These are phyloP conservation scores for Conringia planisiliqua DNA, from an alignment of 345 rosid species.

Conservation along the genomic window DNA sequence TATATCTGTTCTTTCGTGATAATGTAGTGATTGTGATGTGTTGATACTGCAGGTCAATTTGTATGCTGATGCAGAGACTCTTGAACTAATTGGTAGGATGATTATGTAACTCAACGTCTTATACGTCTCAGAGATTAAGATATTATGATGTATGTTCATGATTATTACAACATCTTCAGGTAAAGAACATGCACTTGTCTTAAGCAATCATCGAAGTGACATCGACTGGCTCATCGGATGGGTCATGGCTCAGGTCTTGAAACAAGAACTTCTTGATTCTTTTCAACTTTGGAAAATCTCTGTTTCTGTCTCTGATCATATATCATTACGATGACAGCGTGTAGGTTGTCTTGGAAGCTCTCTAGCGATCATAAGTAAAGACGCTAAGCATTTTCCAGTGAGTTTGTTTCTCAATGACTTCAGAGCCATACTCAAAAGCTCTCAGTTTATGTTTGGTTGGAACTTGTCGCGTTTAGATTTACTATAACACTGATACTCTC, in stretches of 20 bases:
- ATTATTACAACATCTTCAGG: constrained; percentile 38
- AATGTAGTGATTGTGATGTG: background rate
- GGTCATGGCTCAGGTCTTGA: constrained; percentile 61
- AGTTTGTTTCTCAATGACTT: constrained; percentile 21
- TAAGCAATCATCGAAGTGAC: constrained; percentile 57
- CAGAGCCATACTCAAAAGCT: background rate
- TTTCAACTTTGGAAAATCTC: background rate
- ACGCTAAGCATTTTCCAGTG: constrained; percentile 48
- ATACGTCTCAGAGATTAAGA: background rate
- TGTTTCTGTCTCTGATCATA: constrained; percentile 19
- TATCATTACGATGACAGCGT: constrained; percentile 37
- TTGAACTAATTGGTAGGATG: constrained; percentile 41
- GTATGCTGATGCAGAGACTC: constrained; percentile 49
- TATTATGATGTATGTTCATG: background rate
- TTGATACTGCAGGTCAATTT: constrained; percentile 46
- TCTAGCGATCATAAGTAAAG: constrained; percentile 50
- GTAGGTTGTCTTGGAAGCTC: constrained; percentile 61
- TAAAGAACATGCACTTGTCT: constrained; percentile 57
- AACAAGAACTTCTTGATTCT: background rate
- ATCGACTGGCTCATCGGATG: constrained; percentile 57
- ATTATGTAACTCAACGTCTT: background rate
- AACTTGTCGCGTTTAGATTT: background rate
- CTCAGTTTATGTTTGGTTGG: background rate
- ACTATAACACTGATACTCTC: constrained; percentile 3
- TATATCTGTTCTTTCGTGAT: background rate